A percentile compares a stretch with the other conserved stretches of the same genome.
Evolutionary conservation across 1,284 basidiomycete species (phyloP).

Genomic region (Ceratobasidium theobromae): DNA sequence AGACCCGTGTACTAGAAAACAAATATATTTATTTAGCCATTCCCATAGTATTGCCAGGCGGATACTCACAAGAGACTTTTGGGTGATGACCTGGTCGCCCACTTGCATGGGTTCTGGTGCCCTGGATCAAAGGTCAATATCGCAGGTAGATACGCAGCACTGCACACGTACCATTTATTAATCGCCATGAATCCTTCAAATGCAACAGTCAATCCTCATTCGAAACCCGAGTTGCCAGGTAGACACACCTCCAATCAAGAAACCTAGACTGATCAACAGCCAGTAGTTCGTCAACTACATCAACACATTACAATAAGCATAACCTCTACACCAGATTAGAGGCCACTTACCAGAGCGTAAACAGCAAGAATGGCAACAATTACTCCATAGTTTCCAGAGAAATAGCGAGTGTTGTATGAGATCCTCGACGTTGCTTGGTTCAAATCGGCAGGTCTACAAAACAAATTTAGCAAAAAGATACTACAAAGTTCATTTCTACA

Average conservation of each 20-base stretch:
- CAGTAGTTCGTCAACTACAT: constrained; percentile 70
- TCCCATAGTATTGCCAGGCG: constrained; percentile 48
- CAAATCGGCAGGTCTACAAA: constrained; percentile 48
- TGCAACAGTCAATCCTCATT: neutral
- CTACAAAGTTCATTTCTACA: neutral
- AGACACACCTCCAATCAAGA: constrained; percentile 77
- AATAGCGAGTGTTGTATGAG: constrained; percentile 44
- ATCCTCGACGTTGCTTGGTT: constrained; percentile 52
- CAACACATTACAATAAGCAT: neutral
- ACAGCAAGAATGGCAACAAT: constrained; percentile 80
- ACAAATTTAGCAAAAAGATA: neutral
- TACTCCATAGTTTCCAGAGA: constrained; percentile 89
- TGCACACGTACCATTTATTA: constrained; percentile 78
- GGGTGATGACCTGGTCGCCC: constrained; percentile 76
- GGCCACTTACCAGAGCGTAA: constrained; percentile 74
- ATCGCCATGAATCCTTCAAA: constrained; percentile 67
- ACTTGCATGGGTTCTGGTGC: constrained; percentile 78
- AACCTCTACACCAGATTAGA: constrained; percentile 8
- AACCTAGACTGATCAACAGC: constrained; percentile 80
- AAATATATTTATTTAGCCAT: constrained; percentile 49
- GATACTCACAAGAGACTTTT: constrained; percentile 56
- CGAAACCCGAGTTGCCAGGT: neutral
- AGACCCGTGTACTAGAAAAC: constrained; percentile 63
- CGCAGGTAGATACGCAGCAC: neutral
- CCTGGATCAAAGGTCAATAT: constrained; percentile 39